A percentile compares a stretch with the other conserved stretches of the same genome.
phyloP scores from a whole-genome alignment of 73 alveolate species.

The Tetrahymena malaccensis region DNA sequence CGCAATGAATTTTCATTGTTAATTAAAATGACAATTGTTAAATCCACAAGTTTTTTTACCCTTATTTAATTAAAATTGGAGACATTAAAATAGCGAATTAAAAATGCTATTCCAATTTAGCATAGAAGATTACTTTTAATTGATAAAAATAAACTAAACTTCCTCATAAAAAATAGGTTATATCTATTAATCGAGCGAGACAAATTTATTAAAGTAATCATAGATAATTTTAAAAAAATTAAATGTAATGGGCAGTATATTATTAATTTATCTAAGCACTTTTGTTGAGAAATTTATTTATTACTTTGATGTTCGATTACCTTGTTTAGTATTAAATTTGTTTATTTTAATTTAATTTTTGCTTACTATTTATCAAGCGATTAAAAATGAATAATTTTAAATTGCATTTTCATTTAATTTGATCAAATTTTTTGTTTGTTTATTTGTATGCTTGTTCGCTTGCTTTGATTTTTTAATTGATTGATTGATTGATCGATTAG shows the following conservation, averaged over 20 bases:
- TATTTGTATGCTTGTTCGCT: too few relatives aligned
- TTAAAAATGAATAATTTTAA: too few relatives aligned
- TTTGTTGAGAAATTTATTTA: not conserved
- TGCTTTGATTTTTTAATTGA: too few relatives aligned
- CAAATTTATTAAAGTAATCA: not conserved
- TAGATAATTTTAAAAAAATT: not conserved
- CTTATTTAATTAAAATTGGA: not conserved
- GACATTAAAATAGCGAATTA: not conserved
- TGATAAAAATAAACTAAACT: not conserved
- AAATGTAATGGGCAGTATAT: not conserved
- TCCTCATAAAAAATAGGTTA: not conserved
- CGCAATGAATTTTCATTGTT: not conserved
- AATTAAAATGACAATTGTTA: not conserved
- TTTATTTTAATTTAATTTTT: too few relatives aligned
- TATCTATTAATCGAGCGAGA: not conserved
- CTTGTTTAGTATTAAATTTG: not conserved
- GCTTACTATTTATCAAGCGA: not conserved
- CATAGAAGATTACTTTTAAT: too few relatives aligned
- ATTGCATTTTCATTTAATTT: not conserved
- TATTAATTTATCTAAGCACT: not conserved
- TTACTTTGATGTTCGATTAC: not conserved
- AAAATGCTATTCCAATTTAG: not conserved
- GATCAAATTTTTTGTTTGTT: not conserved
- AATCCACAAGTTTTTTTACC: not conserved
- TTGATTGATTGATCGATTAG: not conserved